Evolutionary conservation across 2,329 filamentous ascomycete genomes (phyloP), one percentile per base, ranked within the genome.

Genomic region (Davidsoniella australis): DNA sequence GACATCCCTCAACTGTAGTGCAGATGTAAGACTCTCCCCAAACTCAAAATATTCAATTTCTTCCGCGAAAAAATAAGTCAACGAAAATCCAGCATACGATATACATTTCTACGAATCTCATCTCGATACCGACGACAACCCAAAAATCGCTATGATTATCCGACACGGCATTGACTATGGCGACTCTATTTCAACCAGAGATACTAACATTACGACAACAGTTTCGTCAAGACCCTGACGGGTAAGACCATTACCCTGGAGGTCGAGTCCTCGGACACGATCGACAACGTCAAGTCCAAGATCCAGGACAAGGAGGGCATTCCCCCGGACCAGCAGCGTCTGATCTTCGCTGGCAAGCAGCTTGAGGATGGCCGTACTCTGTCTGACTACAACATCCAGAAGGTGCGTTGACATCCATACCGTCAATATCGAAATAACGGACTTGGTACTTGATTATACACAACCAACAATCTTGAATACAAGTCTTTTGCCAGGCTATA

Each of bases 211-310:
- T 39, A 37, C 49, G 46, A 47, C 41, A 59, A 59, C 72, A 93
- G 85, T 82, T 96, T 96, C 83, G 89, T 96, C 75, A 96, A 95
- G 83, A 95, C 89, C 79, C 86, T 95, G 67, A 95, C 89, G 78
- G 89, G 91, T 74, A 96, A 96, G 85, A 96, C 89, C 71, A 95
- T 96, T 78, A 96, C 91, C 72, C 83, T 95, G 64, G 89, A 96
- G 82, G 88, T 95, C 69, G 89, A 95, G 82, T 94, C 87, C 65
- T 86, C 80, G 66, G 89, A 96, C 73, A 95, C 89, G 64, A 96
- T 96, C 76, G 89, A 96, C 81, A 96, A 95, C 80, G 89, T 96
- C 72, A 96, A 96, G 82, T 82, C 81, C 75, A 95, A 95, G 84
- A 95, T 96, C 71, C 89, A 95, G 76, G 88, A 95, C 74, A 95